Evolutionary conservation across 2,329 filamentous ascomycete genomes (phyloP).

Genomic region (Byssochlamys sp.): DNA sequence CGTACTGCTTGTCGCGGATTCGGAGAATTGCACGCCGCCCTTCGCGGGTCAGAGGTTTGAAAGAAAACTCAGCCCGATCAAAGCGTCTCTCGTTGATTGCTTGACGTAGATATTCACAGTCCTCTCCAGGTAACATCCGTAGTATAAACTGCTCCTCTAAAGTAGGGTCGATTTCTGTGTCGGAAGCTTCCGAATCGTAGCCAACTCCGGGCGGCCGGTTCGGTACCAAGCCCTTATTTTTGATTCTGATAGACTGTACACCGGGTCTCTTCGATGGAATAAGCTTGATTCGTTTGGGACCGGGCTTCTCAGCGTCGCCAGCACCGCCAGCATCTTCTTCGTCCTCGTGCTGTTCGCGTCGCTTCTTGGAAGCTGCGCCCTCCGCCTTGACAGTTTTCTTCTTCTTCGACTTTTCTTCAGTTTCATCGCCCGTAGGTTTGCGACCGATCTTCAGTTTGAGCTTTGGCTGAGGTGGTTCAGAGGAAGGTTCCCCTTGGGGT

Average conservation of each 20-base stretch:
- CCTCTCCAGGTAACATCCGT: slow-evolving; percentile 75
- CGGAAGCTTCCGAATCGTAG: slow-evolving; percentile 92
- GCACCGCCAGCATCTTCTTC: slow-evolving; percentile 14
- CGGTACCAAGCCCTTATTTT: slow-evolving; percentile 58
- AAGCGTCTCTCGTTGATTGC: slow-evolving; percentile 69
- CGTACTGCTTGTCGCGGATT: slow-evolving; percentile 62
- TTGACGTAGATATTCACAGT: slow-evolving; percentile 72
- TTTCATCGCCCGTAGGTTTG: slow-evolving; percentile 14
- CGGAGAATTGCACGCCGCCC: slow-evolving; percentile 63
- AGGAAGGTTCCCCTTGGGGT: slow-evolving; percentile 11
- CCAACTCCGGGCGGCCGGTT: slow-evolving; percentile 69
- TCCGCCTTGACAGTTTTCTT: slow-evolving; percentile 17
- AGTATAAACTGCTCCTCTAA: slow-evolving; percentile 85
- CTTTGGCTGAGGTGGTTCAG: slow-evolving; percentile 25
- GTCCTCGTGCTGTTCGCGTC: slow-evolving; percentile 22
- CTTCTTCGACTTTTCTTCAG: slow-evolving; percentile 21
- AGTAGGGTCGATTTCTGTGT: slow-evolving; percentile 74
- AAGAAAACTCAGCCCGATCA: slow-evolving; percentile 66
- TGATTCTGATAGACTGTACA: slow-evolving; percentile 47
- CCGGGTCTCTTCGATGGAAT: slow-evolving; percentile 30
- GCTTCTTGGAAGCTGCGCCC: slow-evolving; percentile 24
- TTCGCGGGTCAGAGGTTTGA: slow-evolving; percentile 65
- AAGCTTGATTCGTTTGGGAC: slow-evolving; percentile 31
- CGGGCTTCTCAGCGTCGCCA: slow-evolving; percentile 11
- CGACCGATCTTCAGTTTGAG: slow-evolving; percentile 33